These are phyloP conservation scores for Ammopiptanthus mongolicus DNA, from an alignment of 306 rosid species.

Conservation along the genomic window DNA sequence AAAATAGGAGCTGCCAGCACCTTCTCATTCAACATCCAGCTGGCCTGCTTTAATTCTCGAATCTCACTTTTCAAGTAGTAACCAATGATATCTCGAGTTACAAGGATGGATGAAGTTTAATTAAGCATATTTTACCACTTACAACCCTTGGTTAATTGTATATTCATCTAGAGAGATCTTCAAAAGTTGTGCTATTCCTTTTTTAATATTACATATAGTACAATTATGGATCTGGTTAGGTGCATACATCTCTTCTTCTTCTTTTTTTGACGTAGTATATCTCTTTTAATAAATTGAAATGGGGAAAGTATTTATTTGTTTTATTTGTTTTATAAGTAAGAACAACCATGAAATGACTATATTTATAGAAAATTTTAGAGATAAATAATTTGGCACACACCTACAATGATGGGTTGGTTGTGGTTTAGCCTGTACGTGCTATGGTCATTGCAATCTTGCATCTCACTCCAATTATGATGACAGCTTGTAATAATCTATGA, in stretches of 20 bases:
- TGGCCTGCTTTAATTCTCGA: slow-evolving; percentile 37
- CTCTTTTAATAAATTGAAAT: not conserved
- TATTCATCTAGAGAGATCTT: slow-evolving; percentile 12
- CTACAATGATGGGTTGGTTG: slow-evolving; percentile 30
- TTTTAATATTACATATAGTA: not conserved
- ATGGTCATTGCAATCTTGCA: slow-evolving; percentile 16
- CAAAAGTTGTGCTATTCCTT: not conserved
- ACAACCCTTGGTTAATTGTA: not conserved
- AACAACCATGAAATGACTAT: not conserved
- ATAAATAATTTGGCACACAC: not conserved
- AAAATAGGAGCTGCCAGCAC: slow-evolving; percentile 25
- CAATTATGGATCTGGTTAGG: not conserved
- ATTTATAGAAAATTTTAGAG: not conserved
- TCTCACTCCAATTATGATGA: slow-evolving; percentile 30
- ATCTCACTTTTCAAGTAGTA: slow-evolving; percentile 16
- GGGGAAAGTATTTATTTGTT: not conserved
- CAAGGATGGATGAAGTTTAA: slow-evolving; percentile 26
- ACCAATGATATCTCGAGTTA: slow-evolving; percentile 29
- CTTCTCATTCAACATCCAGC: slow-evolving; percentile 39
- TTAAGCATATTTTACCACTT: slow-evolving; percentile 8
- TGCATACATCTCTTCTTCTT: no score
- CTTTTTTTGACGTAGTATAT: no score
- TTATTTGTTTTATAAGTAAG: not conserved
- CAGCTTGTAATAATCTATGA: slow-evolving; percentile 19
- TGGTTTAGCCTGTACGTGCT: slow-evolving; percentile 6